These are phyloP conservation scores for Melastoma candidum DNA, from an alignment of 441 rosid species.

Conservation along the genomic window DNA sequence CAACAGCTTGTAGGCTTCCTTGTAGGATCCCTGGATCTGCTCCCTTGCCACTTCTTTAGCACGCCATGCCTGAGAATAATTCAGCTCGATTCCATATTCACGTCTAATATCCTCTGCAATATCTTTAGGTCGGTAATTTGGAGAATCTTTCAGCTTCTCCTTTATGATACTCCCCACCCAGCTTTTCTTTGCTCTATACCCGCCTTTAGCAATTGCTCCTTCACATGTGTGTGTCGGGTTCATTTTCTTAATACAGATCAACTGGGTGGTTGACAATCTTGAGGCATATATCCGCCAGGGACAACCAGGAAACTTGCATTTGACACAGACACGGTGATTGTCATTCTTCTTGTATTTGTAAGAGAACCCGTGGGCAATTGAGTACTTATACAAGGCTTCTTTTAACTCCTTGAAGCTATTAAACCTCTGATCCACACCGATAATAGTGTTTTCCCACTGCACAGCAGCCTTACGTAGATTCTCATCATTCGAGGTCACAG, in stretches of 20 bases:
- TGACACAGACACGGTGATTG: constrained; percentile 62
- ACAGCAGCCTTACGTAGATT: constrained; percentile 41
- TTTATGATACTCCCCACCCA: constrained; percentile 69
- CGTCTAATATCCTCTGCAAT: constrained; percentile 57
- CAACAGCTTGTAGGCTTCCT: constrained; percentile 57
- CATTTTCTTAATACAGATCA: constrained; percentile 66
- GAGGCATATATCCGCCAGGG: constrained; percentile 75
- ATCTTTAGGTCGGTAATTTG: constrained; percentile 60
- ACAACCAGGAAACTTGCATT: constrained; percentile 62
- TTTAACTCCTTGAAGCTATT: constrained; percentile 62
- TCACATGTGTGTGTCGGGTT: constrained; percentile 49
- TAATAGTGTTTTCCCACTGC: constrained; percentile 76
- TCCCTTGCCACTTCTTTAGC: constrained; percentile 72
- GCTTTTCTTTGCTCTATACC: constrained; percentile 57
- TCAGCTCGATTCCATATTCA: constrained; percentile 63
- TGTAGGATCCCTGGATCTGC: constrained; percentile 70
- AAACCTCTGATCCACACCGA: constrained; percentile 82
- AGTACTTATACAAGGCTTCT: constrained; percentile 78
- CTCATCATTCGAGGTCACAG: constrained; percentile 25
- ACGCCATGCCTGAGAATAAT: constrained; percentile 73
- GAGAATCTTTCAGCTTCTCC: constrained; percentile 58
- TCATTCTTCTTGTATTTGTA: constrained; percentile 57
- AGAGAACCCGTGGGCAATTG: constrained; percentile 52
- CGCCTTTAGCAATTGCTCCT: constrained; percentile 54
- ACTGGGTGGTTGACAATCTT: constrained; percentile 52